Percentiles rank a stretch among this genome's conserved stretches.
These are phyloP conservation scores for Ustilago tritici DNA, from an alignment of 1,284 basidiomycete species.

Conservation along the genomic window DNA sequence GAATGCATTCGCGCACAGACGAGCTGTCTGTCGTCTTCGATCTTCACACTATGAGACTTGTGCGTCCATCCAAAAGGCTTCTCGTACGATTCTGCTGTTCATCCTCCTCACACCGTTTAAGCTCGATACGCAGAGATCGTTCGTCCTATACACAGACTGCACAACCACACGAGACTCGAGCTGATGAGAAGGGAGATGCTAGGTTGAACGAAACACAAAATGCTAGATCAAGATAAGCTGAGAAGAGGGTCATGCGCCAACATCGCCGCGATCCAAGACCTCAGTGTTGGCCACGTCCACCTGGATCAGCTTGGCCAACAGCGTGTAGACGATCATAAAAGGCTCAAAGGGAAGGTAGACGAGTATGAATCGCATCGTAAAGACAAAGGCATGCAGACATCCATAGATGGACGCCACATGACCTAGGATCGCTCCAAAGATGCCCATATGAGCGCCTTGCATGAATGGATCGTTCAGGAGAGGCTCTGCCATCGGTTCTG, in stretches of 20 bases:
- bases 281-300: conserved; percentile 43
- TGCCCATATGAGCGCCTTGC: conserved; percentile 21
- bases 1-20: neutral
- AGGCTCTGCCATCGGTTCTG: conserved; percentile 22
- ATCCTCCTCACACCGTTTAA: neutral
- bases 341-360: conserved; percentile 49
- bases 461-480: conserved; percentile 37
- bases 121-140: neutral
- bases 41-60: neutral
- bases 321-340: conserved; percentile 31
- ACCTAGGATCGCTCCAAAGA: conserved; percentile 44
- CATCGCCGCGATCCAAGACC: conserved; percentile 37
- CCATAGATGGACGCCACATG: conserved; percentile 46
- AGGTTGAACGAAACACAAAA: neutral
- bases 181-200: neutral
- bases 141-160: neutral
- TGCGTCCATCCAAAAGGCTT: neutral
- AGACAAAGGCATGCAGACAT: conserved; percentile 36
- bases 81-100: neutral
- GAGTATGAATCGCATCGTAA: conserved; percentile 37
- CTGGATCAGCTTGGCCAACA: conserved; percentile 36
- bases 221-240: neutral
- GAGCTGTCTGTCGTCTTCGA: neutral
- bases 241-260: neutral
- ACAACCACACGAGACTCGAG: neutral